phyloP scores from a whole-genome alignment of 352 stramenopile genomes.

The Phytophthora kernoviae region DNA sequence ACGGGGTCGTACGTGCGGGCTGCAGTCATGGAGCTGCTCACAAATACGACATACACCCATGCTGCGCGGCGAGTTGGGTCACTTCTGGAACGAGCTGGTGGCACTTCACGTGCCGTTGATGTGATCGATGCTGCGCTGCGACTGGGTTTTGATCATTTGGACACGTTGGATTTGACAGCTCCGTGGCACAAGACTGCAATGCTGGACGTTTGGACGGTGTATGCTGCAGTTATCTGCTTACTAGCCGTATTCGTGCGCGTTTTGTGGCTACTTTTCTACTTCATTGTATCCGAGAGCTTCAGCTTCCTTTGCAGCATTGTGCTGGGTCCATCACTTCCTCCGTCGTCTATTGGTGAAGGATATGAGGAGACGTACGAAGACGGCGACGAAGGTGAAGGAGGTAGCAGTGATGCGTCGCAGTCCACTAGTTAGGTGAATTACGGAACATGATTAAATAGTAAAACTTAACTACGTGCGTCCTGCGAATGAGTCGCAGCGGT shows the following conservation, averaged over 20 bases:
- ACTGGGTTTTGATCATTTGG: slow-evolving; percentile 62
- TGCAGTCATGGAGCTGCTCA: slow-evolving; percentile 51
- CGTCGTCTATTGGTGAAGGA: slow-evolving; percentile 25
- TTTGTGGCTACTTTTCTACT: slow-evolving; percentile 74
- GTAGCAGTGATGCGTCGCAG: slow-evolving; percentile 24
- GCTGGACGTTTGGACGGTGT: slow-evolving; percentile 84
- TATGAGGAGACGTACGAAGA: slow-evolving; percentile 32
- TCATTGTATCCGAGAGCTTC: slow-evolving; percentile 52
- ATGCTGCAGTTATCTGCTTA: slow-evolving; percentile 71
- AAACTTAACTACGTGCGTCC: slow-evolving; percentile 20
- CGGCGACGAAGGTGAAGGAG: slow-evolving; percentile 9
- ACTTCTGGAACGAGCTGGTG: slow-evolving; percentile 65
- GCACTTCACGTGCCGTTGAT: slow-evolving; percentile 62
- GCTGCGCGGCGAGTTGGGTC: slow-evolving; percentile 56
- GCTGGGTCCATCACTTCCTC: slow-evolving; percentile 36
- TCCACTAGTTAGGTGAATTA: slow-evolving; percentile 8
- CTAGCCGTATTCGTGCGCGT: slow-evolving; percentile 64
- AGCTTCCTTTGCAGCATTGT: slow-evolving; percentile 44
- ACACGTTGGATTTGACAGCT: slow-evolving; percentile 64
- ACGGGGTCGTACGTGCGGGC: slow-evolving; percentile 57
- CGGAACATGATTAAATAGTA: background rate
- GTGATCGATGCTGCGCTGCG: slow-evolving; percentile 72
- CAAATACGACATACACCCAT: slow-evolving; percentile 49
- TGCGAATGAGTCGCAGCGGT: slow-evolving; percentile 32
- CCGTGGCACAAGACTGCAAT: slow-evolving; percentile 83